Evolutionary conservation across 768 basidiomycete genomes (phyloP).

Genomic region (Naematelia aurantialba): DNA sequence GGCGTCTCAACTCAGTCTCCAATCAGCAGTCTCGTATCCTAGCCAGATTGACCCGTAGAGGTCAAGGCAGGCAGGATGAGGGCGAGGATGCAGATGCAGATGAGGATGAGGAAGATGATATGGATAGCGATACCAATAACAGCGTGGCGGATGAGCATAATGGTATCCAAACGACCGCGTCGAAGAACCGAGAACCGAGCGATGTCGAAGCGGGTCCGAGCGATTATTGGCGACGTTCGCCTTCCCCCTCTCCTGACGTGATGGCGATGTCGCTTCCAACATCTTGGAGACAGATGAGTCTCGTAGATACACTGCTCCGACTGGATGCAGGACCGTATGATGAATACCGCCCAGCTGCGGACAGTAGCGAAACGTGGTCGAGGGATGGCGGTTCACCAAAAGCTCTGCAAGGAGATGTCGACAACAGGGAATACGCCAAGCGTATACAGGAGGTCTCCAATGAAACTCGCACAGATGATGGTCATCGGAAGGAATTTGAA

Average conservation of each 20-base stretch:
- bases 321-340: slow-evolving; percentile 19
- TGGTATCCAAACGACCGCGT: not conserved
- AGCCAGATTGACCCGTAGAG: not conserved
- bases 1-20: not conserved
- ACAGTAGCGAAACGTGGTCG: not conserved
- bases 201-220: slow-evolving; percentile 21
- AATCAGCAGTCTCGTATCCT: not conserved
- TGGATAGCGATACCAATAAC: not conserved
- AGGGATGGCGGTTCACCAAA: not conserved
- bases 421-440: not conserved
- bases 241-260: not conserved
- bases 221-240: slow-evolving; percentile 23
- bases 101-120: too few species aligned
- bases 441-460: not conserved
- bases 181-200: too few species aligned
- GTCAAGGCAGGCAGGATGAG: not conserved
- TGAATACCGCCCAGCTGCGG: slow-evolving; percentile 3
- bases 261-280: not conserved
- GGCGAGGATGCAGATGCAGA: not conserved
- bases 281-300: slow-evolving; percentile 15
- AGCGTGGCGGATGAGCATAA: not conserved
- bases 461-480: not conserved
- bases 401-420: not conserved
- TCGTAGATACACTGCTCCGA: not conserved
- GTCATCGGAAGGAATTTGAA: not conserved